A percentile compares a stretch with the other conserved stretches of the same genome.
These are phyloP conservation scores for Cystobasidium ongulense DNA, from an alignment of 768 basidiomycete genomes.

Conservation along the genomic window DNA sequence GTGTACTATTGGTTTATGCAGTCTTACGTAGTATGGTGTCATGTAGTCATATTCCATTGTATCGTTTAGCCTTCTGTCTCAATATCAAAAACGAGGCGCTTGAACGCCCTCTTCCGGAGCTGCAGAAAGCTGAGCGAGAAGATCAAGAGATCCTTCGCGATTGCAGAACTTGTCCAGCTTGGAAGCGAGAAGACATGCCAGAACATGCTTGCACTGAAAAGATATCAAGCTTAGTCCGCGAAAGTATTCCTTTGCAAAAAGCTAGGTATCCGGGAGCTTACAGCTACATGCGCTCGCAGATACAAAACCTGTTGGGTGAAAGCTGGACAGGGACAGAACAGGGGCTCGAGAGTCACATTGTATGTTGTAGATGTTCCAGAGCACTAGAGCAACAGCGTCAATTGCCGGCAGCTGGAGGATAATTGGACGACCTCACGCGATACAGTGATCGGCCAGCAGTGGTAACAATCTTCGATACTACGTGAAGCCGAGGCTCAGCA, in stretches of 20 bases:
- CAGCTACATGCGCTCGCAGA: constrained; percentile 19
- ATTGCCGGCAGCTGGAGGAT: background rate
- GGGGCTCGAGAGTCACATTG: constrained; percentile 5
- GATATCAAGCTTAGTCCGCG: too few species aligned
- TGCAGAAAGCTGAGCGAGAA: background rate
- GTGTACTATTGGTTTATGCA: background rate
- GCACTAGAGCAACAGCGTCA: background rate
- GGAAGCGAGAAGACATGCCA: constrained; percentile 13
- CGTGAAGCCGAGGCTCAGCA: background rate
- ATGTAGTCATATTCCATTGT: background rate
- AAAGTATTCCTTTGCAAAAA: too few species aligned
- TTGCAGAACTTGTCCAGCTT: background rate
- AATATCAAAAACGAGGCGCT: background rate
- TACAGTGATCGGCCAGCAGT: background rate
- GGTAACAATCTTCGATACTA: constrained; percentile 10
- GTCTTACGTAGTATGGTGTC: background rate
- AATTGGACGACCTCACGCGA: background rate
- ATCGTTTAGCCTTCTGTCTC: background rate
- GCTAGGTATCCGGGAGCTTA: too few species aligned
- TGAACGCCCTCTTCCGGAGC: background rate
- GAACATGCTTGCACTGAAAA: constrained; percentile 21
- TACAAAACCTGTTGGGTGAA: constrained; percentile 27
- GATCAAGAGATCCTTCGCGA: constrained; percentile 19
- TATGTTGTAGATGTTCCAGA: constrained; percentile 24
- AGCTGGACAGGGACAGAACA: constrained; percentile 28